Evolutionary conservation across 2,329 filamentous ascomycete genomes (phyloP), one percentile per base, ranked within the genome.

Genomic region (Ceratocystis destructans): DNA sequence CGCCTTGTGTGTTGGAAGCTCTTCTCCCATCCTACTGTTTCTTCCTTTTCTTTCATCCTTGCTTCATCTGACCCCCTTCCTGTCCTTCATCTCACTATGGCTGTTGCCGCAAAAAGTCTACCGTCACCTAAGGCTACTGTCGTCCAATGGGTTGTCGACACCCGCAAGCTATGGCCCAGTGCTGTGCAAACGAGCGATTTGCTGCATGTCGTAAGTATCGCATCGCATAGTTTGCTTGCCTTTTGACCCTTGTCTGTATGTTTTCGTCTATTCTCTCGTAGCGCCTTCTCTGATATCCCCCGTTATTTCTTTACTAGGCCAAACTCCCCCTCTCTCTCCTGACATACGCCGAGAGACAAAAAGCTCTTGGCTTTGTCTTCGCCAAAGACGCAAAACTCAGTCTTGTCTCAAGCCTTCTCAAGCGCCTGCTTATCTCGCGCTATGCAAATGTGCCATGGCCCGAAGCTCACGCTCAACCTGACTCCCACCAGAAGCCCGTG

Each of bases 371-470:
- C 67, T 89, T 84, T 76, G 83, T 84, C 76, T 83, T 86, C 73
- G 77, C 87, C 70, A 79, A 82, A 72, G 89, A 92, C 75, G 88
- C 88, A 64, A 88, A 87, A 73, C 87, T 91, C 81, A 82, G 83
- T 62, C 79, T 93, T 53, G 87, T 77, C 28, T 92, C 88, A 20
- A 82, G 86, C 55, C 80, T 93, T 62, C 79, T 92, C 68, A 93
- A 93, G 77, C 86, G 87, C 66, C 80, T 86, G 70, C 85, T 83
- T 71, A 82, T 91, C 69, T 79, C 82, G 66, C 80, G 81, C 70
- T 79, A 81, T 65, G 78, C 82, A 68, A 75, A 75, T 64, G 77
- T 87, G 22, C 77, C 84, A 10, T 92, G 87, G 87, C 74, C 77
- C 50, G 74, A 79, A 3, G 83, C 86, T 61, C 75, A 71, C 20